Base-by-base conservation (phyloP, 1,139 yeast genomes). In the Geotrichum macrosporum region DNA sequence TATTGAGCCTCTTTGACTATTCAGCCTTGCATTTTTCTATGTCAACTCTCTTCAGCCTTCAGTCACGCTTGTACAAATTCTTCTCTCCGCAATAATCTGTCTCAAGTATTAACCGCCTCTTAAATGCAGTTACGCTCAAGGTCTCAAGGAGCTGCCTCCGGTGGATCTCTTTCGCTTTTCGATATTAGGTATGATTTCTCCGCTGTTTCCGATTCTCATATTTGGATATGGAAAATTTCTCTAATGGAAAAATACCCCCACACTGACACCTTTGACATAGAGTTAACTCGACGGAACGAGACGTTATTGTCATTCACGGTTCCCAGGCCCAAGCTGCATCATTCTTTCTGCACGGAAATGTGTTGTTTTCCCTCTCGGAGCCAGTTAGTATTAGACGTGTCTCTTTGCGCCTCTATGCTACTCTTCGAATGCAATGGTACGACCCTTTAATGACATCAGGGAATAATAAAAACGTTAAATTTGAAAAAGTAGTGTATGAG, bases 301-400 rank as follows among this genome's bases (percentile, higher is more conserved):
- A 88, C 60, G 94, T 88, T 8, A 68, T 92, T 16, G 78, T 92
- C 2, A 65, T 92, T 30, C 83, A 89, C 57, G 99, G 99, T 1
- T 60, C 79, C 1, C 78, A 83, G 2, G 75, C 76, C 39, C 89
- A 82, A 47, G 95, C 97, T 0, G 75, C 87, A 0, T 82, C 95
- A 1, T 84, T 80, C 1, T 68, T 84, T n/a, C 64, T 92, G 31
- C 70, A 83, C 1, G 99, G 99, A 4, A 79, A 78, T 19, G 80
- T 94, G 19, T 92, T 84, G 1, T 66, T 92, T 26, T 77, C 94
- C 0, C 79, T 86, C 1, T 71, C 75, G 24, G 98, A 94, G 57
- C 87, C 95, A 1, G 69, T 87, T 50, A 69, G 79, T 6, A 74
- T 92, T 44, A 81, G 78, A 59, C 76, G 75, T 56, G 65, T 92